Percentiles rank a stretch among this genome's conserved stretches.
Evolutionary conservation across 2,329 filamentous ascomycete genomes (phyloP).

Genomic region (Hirsutella rhossiliensis): DNA sequence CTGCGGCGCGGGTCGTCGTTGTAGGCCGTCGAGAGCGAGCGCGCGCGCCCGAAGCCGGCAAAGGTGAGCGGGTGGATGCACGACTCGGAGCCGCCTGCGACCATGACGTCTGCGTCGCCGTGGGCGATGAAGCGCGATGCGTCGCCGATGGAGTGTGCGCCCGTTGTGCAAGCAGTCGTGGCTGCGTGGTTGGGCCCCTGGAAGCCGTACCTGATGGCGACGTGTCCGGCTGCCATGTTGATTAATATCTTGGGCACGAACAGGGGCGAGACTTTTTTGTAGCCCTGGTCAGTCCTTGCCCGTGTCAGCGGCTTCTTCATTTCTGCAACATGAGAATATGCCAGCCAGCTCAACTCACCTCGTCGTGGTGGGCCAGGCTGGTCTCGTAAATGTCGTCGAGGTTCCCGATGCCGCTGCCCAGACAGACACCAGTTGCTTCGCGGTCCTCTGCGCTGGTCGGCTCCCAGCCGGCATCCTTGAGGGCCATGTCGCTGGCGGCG

Average conservation of each 20-base stretch:
- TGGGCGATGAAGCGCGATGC: conserved; percentile 85
- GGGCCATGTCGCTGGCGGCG: conserved; percentile 74
- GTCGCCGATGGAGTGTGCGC: conserved; percentile 88
- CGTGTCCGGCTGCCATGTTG: conserved; percentile 88
- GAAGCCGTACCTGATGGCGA: conserved; percentile 86
- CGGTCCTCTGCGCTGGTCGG: conserved; percentile 47
- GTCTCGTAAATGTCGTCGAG: conserved; percentile 83
- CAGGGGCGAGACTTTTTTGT: conserved; percentile 82
- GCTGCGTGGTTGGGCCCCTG: conserved; percentile 84
- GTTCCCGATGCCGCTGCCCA: conserved; percentile 93
- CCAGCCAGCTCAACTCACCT: conserved; percentile 47
- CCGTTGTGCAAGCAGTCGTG: conserved; percentile 93
- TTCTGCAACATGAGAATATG: background rate
- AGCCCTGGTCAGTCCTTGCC: conserved; percentile 53
- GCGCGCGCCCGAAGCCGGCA: conserved; percentile 78
- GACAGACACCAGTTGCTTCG: conserved; percentile 76
- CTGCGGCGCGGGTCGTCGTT: conserved; percentile 60
- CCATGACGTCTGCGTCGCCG: conserved; percentile 88
- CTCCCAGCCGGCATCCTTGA: conserved; percentile 71
- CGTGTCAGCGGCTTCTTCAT: background rate
- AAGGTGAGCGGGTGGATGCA: conserved; percentile 93
- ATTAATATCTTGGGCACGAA: conserved; percentile 91
- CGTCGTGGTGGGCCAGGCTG: conserved; percentile 60
- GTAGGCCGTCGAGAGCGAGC: conserved; percentile 72
- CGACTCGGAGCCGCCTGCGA: conserved; percentile 89